Evolutionary conservation across 768 basidiomycete species (phyloP).

Genomic region (Rhodotorula kratochvilovae): DNA sequence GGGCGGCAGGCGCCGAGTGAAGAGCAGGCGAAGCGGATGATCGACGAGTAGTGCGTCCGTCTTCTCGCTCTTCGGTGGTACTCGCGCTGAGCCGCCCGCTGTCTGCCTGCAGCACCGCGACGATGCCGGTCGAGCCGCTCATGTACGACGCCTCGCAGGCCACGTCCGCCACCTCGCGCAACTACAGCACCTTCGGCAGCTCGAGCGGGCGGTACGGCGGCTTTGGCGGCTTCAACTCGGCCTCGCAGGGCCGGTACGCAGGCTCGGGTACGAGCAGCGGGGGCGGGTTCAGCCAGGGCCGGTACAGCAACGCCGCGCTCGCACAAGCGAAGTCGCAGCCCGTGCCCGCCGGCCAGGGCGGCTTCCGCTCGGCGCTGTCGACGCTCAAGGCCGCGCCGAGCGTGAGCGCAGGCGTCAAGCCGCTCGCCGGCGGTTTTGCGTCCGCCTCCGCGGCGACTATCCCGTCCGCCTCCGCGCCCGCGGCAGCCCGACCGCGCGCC

Average conservation of each 20-base stretch:
- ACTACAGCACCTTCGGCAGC: constrained; percentile 9
- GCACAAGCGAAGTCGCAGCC: constrained; percentile 6
- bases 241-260: background rate
- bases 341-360: constrained; percentile 17
- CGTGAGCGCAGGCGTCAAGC: background rate
- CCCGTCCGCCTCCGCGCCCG: background rate
- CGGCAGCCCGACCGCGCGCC: background rate
- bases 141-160: background rate
- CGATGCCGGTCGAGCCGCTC: constrained; percentile 6
- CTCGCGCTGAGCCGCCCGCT: background rate
- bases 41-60: constrained; percentile 56
- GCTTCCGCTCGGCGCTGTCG: constrained; percentile 24
- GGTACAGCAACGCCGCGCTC: background rate
- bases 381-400: background rate
- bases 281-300: background rate
- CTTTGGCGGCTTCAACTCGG: background rate
- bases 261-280: background rate
- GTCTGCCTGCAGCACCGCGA: background rate
- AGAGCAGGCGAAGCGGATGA: constrained; percentile 50
- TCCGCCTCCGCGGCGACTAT: background rate
- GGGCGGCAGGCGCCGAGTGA: constrained; percentile 53
- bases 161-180: background rate
- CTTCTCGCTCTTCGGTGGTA: too few species aligned
- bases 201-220: constrained; percentile 5
- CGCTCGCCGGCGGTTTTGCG: background rate